These are phyloP conservation scores for Blastobotrys serpentis DNA, from an alignment of 1,139 yeast genomes.

Conservation along the genomic window DNA sequence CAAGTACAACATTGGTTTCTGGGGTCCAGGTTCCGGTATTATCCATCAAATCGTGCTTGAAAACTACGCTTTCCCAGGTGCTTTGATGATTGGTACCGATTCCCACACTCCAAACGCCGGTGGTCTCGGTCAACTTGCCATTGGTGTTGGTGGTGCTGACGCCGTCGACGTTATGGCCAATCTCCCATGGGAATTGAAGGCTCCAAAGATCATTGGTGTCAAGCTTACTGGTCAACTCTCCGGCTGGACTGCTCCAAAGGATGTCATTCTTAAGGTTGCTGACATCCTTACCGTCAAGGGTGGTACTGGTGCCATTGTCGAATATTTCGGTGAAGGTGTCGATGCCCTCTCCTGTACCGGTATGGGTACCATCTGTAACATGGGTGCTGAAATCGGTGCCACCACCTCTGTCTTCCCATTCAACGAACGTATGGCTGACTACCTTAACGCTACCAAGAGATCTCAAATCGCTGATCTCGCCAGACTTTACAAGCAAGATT, in stretches of 20 bases:
- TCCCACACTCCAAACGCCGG: constrained; percentile 99
- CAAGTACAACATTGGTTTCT: constrained; percentile 97
- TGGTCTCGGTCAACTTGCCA: constrained; percentile 98
- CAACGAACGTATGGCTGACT: constrained; percentile 86
- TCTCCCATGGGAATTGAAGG: constrained; percentile 97
- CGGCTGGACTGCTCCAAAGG: constrained; percentile 99
- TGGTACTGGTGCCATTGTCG: constrained; percentile 98
- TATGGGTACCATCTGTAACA: constrained; percentile 99
- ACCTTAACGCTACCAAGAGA: constrained; percentile 87
- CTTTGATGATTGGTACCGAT: constrained; percentile 95
- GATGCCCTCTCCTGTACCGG: constrained; percentile 96
- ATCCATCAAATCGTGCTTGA: constrained; percentile 97
- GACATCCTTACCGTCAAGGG: constrained; percentile 98
- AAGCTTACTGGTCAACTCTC: constrained; percentile 92
- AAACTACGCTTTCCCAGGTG: constrained; percentile 98
- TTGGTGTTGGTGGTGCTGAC: constrained; percentile 99
- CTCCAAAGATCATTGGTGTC: constrained; percentile 97
- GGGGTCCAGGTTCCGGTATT: constrained; percentile 99
- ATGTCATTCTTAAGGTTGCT: constrained; percentile 90
- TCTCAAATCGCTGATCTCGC: constrained; percentile 81
- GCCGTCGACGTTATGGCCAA: constrained; percentile 98
- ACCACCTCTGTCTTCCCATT: constrained; percentile 98
- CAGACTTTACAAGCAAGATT: constrained; percentile 61
- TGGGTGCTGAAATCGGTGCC: constrained; percentile 99
- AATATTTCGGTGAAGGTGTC: constrained; percentile 97